Base-by-base conservation (phyloP, 305 asterid species). In the Plantago coronopus region DNA sequence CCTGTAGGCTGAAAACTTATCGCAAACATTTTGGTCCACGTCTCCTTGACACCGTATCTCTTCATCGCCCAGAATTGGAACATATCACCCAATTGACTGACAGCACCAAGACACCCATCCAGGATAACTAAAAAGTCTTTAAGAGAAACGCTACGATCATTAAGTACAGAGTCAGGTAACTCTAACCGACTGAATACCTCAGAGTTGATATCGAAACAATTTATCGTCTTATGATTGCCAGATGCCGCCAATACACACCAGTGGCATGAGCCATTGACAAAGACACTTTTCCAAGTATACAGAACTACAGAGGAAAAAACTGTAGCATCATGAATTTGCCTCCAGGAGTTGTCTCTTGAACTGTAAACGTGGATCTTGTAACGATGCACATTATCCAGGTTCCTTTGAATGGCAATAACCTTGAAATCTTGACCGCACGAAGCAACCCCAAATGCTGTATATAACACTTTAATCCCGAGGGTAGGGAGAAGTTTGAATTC, bases 321-420 rank as follows among this genome's bases (percentile, higher is more conserved):
- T 34, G 58, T 19, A 3, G 37, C 17, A 50, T 22, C 17, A 21
- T 14, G 12, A 4, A 50, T 22, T 21, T 22, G 37, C 56, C 18
- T 12, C 56, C 56, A 50, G n/a, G 56, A 50, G 37, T 50, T 49
- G 31, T 13, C 21, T 49, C 56, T 50, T 13, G 56, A 50, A 22
- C 37, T 50, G 34, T 50, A 50, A 0, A 50, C 6, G 14, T 50
- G 56, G 3, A 14, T n/a, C n/a, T n/a, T n/a, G n/a, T n/a, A n/a
- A n/a, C n/a, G n/a, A n/a, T n/a, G n/a, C n/a, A n/a, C n/a, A n/a
- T n/a, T n/a, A n/a, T n/a, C 0, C 7, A 2, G 5, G 15, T 13
- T 21, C 18, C 0, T 13, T 3, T 50, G 18, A 17, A 50, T 5
- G 18, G 0, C 37, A 22, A 50, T 22, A 22, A 22, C 34, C 56